phyloP scores from a whole-genome alignment of 1,284 basidiomycete genomes.

The Sanghuangporus weigelae region DNA sequence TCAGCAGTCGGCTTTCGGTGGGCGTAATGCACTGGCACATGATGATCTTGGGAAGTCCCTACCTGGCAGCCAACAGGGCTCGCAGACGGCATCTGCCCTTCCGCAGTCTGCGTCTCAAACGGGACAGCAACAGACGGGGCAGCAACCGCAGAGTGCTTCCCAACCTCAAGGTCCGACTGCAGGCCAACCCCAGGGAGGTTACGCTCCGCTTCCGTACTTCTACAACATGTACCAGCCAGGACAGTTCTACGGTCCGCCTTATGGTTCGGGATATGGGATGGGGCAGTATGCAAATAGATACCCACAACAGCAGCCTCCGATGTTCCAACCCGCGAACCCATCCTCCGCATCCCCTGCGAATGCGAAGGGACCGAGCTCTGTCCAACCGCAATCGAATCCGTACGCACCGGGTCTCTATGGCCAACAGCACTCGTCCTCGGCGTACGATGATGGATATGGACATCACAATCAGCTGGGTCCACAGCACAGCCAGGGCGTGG shows the following conservation, averaged over 20 bases:
- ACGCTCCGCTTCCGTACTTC: slow-evolving; percentile 57
- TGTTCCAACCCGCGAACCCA: slow-evolving; percentile 52
- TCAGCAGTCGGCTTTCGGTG: slow-evolving; percentile 54
- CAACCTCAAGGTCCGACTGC: slow-evolving; percentile 50
- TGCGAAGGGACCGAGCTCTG: slow-evolving; percentile 54
- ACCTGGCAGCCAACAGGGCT: slow-evolving; percentile 45
- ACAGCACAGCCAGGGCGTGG: slow-evolving; percentile 43
- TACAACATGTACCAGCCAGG: slow-evolving; percentile 40
- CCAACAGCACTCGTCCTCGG: slow-evolving; percentile 48
- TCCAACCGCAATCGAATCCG: slow-evolving; percentile 51
- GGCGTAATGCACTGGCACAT: slow-evolving; percentile 56
- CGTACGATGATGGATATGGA: slow-evolving; percentile 65
- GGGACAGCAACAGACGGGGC: slow-evolving; percentile 40
- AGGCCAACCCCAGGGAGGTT: slow-evolving; percentile 57
- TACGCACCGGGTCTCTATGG: slow-evolving; percentile 60
- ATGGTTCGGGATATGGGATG: slow-evolving; percentile 63
- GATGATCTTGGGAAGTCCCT: slow-evolving; percentile 64
- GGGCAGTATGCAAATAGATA: slow-evolving; percentile 72
- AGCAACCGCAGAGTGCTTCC: slow-evolving; percentile 26
- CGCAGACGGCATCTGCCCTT: slow-evolving; percentile 32
- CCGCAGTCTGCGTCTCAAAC: slow-evolving; percentile 44
- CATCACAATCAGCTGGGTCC: slow-evolving; percentile 47
- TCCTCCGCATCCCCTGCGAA: slow-evolving; percentile 54
- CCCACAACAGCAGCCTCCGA: slow-evolving; percentile 35
- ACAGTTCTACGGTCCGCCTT: slow-evolving; percentile 68